These are phyloP conservation scores for Epithemia pelagica DNA, from an alignment of 108 stramenopile genomes.

Conservation along the genomic window DNA sequence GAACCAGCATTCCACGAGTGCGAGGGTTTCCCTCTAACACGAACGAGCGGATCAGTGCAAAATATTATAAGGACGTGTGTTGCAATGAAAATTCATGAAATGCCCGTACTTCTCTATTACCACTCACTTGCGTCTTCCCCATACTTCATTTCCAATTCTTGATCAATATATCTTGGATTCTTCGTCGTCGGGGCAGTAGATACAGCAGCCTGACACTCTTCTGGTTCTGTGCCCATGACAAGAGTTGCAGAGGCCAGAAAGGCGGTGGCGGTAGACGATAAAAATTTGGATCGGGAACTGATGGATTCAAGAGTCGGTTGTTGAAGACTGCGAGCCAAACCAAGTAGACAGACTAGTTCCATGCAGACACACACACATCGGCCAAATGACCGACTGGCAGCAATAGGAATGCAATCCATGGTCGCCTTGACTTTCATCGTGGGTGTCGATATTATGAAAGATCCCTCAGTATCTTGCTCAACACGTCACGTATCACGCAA, in stretches of 20 bases:
- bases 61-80: background rate
- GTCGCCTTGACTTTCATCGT: no score
- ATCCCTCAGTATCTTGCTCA: no score
- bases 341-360: no score
- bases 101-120: background rate
- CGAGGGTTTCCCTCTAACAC: constrained; percentile 71
- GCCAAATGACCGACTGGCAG: no score
- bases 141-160: constrained; percentile 73
- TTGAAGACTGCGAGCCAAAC: no score
- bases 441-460: no score
- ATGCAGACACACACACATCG: no score
- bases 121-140: constrained; percentile 34
- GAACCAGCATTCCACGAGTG: constrained; percentile 62
- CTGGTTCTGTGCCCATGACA: constrained; percentile 22
- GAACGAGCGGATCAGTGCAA: no score
- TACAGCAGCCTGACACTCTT: constrained; percentile 25
- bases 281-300: constrained; percentile 29
- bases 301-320: no score
- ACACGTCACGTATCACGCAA: no score
- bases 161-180: constrained; percentile 74
- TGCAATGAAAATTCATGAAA: background rate
- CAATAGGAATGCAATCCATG: no score
- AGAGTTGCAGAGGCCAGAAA: constrained; percentile 23
- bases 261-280: constrained; percentile 39
- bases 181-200: constrained; percentile 2